Conservation (phyloP, 352 stramenopile genomes). For the Globisporangium parvum region DNA sequence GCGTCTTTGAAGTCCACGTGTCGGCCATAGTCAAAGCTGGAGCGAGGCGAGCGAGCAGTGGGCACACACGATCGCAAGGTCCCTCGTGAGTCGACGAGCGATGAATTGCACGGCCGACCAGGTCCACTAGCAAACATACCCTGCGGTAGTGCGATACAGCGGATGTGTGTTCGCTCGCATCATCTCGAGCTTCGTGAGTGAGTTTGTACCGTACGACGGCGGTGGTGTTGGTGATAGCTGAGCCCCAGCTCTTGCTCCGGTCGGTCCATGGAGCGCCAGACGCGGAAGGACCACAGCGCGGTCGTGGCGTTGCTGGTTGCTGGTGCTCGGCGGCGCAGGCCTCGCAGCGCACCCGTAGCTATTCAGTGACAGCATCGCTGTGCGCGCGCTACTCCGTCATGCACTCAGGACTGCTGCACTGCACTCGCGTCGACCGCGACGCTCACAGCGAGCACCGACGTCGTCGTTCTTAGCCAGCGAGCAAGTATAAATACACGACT, state of each 20-base stretch:
- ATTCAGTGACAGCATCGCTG: slow-evolving; percentile 15
- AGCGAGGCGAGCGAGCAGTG: background rate
- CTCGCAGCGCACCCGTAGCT: slow-evolving; percentile 12
- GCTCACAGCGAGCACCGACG: no score
- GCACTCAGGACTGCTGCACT: background rate
- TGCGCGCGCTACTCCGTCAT: background rate
- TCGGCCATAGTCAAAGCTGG: slow-evolving; percentile 52
- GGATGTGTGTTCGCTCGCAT: slow-evolving; percentile 31
- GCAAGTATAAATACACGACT: no score
- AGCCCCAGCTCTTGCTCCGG: background rate
- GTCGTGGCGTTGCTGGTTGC: slow-evolving; percentile 12
- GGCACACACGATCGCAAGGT: background rate
- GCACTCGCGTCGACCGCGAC: no score
- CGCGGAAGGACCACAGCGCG: slow-evolving; percentile 29
- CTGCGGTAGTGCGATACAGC: slow-evolving; percentile 51
- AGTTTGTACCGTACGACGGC: slow-evolving; percentile 25
- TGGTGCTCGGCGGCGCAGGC: slow-evolving; percentile 9
- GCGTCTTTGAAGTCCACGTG: slow-evolving; percentile 50
- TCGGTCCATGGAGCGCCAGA: slow-evolving; percentile 20
- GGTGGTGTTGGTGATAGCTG: slow-evolving; percentile 12
- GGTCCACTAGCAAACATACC: slow-evolving; percentile 17
- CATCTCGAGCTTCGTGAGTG: slow-evolving; percentile 48
- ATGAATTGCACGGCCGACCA: no score
- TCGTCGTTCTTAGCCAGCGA: no score
- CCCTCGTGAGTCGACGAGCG: background rate